A percentile compares a stretch with the other conserved stretches of the same genome.
Evolutionary conservation across 441 rosid genomes (phyloP).

Genomic region (Flueggea neowawraea): DNA sequence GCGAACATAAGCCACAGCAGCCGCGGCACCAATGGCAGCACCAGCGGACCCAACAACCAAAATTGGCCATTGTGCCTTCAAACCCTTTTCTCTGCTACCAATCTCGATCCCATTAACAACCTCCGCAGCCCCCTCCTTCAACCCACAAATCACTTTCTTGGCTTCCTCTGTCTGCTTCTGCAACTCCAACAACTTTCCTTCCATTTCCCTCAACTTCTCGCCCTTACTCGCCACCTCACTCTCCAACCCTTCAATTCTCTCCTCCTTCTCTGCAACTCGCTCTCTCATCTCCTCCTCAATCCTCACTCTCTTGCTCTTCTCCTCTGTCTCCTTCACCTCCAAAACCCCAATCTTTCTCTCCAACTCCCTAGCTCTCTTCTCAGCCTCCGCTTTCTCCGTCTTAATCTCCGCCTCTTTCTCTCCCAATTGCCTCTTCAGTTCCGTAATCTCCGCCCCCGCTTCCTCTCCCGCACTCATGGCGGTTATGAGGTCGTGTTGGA

Average conservation of each 20-base stretch:
- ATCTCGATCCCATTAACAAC: constrained; percentile 28
- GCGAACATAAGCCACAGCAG: constrained; percentile 45
- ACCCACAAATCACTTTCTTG: constrained; percentile 22
- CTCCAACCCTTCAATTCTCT: constrained; percentile 41
- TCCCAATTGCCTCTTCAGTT: constrained; percentile 37
- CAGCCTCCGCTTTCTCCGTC: constrained; percentile 50
- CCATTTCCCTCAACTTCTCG: constrained; percentile 34
- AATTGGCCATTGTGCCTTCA: constrained; percentile 35
- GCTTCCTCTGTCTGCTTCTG: constrained; percentile 42
- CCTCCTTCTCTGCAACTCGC: constrained; percentile 46
- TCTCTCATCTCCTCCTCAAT: constrained; percentile 60
- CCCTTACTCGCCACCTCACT: constrained; percentile 31
- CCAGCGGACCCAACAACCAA: constrained; percentile 49
- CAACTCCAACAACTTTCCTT: constrained; percentile 33
- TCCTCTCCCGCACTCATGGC: constrained; percentile 49
- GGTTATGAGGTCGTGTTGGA: constrained; percentile 57
- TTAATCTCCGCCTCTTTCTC: constrained; percentile 47
- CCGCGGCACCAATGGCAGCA: constrained; percentile 40
- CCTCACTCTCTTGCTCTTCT: constrained; percentile 53
- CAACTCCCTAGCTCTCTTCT: constrained; percentile 57
- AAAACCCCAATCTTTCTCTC: constrained; percentile 59
- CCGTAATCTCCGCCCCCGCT: constrained; percentile 33
- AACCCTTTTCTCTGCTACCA: constrained; percentile 15
- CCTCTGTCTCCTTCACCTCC: constrained; percentile 54
- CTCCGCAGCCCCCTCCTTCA: constrained; percentile 37